A percentile compares a stretch with the other conserved stretches of the same genome.
These are phyloP conservation scores for Iris pallida DNA, from an alignment of 116 monocot species.

Conservation along the genomic window DNA sequence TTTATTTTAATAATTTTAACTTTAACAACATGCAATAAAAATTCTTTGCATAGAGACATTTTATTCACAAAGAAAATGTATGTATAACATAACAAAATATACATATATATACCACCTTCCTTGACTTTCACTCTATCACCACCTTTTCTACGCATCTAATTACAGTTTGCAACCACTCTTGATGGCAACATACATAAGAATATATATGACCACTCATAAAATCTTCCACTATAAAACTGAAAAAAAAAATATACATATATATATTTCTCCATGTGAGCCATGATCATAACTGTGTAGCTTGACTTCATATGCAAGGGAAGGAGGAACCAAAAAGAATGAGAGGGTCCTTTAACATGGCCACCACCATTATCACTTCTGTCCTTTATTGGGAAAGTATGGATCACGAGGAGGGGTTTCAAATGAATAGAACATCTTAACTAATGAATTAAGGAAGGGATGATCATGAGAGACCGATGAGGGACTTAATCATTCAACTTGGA, in stretches of 20 bases:
- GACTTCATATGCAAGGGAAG: slow-evolving; percentile 11
- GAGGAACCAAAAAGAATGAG: background rate
- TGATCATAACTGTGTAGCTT: slow-evolving; percentile 3
- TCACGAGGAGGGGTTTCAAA: background rate
- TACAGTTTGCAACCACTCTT: slow-evolving; percentile 9
- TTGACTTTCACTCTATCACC: background rate
- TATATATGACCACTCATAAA: background rate
- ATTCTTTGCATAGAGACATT: too few relatives aligned
- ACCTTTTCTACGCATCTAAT: slow-evolving; percentile 7
- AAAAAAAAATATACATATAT: too few relatives aligned
- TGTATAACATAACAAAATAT: too few relatives aligned
- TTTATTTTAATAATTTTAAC: too few relatives aligned
- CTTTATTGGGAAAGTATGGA: slow-evolving; percentile 4
- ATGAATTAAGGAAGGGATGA: background rate
- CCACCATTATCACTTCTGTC: slow-evolving; percentile 1
- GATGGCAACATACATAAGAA: slow-evolving; percentile 9
- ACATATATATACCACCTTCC: background rate
- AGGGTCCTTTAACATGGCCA: slow-evolving; percentile 3
- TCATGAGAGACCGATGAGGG: background rate
- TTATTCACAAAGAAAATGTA: too few relatives aligned
- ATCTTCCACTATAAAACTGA: background rate
- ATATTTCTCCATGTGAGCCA: slow-evolving; percentile 2
- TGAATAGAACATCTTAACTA: slow-evolving; percentile 11
- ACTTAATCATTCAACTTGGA: slow-evolving; percentile 78
- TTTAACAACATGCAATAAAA: too few relatives aligned